Evolutionary conservation across 768 basidiomycete species (phyloP).

Genomic region (Astraeus odoratus): DNA sequence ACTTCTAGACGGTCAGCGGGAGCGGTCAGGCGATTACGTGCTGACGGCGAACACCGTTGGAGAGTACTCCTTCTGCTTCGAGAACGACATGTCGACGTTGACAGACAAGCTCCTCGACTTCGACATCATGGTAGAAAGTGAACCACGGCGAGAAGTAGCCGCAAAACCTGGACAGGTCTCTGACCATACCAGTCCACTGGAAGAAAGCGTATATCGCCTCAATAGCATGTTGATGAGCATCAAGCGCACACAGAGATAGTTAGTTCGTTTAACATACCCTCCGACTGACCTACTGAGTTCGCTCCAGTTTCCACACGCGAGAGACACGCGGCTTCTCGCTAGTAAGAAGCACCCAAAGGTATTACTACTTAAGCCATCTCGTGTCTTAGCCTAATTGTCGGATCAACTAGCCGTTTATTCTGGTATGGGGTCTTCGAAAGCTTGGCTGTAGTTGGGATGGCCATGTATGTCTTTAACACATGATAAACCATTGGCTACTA

Average conservation of each 20-base stretch:
- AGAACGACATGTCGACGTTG: constrained; percentile 94
- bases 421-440: constrained; percentile 90
- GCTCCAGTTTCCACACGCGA: constrained; percentile 79
- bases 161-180: constrained; percentile 83
- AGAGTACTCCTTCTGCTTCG: constrained; percentile 95
- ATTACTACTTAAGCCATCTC: neutral
- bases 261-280: constrained; percentile 27
- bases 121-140: constrained; percentile 98
- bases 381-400: neutral
- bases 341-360: constrained; percentile 89
- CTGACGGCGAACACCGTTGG: constrained; percentile 89
- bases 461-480: constrained; percentile 52
- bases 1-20: constrained; percentile 79
- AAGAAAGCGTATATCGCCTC: constrained; percentile 92
- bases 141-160: constrained; percentile 84
- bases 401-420: constrained; percentile 63
- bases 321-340: constrained; percentile 93
- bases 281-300: constrained; percentile 3
- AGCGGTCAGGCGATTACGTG: constrained; percentile 95
- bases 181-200: constrained; percentile 88
- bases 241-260: constrained; percentile 93
- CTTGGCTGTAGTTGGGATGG: constrained; percentile 75
- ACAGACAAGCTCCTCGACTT: constrained; percentile 93
- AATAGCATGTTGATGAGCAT: constrained; percentile 84
- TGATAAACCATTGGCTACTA: constrained; percentile 8